Evolutionary conservation across 306 rosid genomes (phyloP), one percentile per base, ranked within the genome.

Genomic region (Alnus glutinosa): DNA sequence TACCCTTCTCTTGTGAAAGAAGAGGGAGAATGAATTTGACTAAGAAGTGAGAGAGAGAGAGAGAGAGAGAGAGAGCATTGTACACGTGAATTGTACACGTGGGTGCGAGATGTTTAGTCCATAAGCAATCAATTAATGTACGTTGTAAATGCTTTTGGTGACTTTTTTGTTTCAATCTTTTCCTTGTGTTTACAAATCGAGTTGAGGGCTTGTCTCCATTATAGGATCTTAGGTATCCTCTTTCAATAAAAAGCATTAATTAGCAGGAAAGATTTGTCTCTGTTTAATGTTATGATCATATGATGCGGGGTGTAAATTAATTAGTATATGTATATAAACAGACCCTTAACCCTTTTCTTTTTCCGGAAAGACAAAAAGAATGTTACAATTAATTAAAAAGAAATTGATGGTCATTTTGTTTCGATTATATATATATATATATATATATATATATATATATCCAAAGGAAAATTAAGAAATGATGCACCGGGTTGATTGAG

Each of bases 41-140:
- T 72, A 58, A 77, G 55, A 78, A 3, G 28, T 23, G 46, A 42
- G 66, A 75, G 76, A 11, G 0, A 2, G 54, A 81, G 61, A 2
- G 54, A 81, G 61, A 34, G 74, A 75, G 73, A 44, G 0, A n/a
- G n/a, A 14, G 55, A 42, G 0, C 6, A 5, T 42, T 11, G 3
- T 12, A 67, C 49, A 83, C 83, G 72, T 74, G 85, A 64, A 74
- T 79, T 44, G 37, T 78, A 81, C 88, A 86, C 89, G 89, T 82
- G 86, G 83, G 83, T 73, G 87, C 70, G 23, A 80, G 49, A 68
- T 34, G 73, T 80, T 78, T 69, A 75, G 46, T 1, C 12, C 13
- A 81, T 70, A 72, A 71, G 63, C 46, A 51, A 51, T n/a, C n/a
- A 70, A 51, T 30, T 23, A 23, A 23, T 23, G 28, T 23, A 23